Percentiles rank a stretch among this genome's conserved stretches.
These are phyloP conservation scores for Endoconidiophora polonica DNA, from an alignment of 2,329 filamentous ascomycete genomes.

Conservation along the genomic window DNA sequence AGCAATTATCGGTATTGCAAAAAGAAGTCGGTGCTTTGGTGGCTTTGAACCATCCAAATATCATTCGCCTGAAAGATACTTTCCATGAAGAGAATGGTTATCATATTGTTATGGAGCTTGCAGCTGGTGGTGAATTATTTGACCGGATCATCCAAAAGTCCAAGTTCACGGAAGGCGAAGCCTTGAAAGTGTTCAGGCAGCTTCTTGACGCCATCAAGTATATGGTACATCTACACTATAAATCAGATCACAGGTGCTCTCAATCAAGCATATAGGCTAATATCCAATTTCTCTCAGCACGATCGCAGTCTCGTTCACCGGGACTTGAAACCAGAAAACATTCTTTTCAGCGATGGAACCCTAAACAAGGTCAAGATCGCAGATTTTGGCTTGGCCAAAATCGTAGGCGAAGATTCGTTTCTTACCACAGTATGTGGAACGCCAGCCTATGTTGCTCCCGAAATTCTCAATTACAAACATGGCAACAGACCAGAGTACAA, in stretches of 20 bases:
- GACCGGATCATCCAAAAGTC: conserved; percentile 85
- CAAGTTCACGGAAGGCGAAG: conserved; percentile 70
- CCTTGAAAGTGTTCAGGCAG: conserved; percentile 76
- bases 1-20: conserved; percentile 41
- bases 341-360: conserved; percentile 71
- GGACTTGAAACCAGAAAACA: conserved; percentile 96
- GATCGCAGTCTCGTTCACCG: conserved; percentile 94
- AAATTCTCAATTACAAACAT: conserved; percentile 64
- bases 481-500: conserved; percentile 69
- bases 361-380: conserved; percentile 77
- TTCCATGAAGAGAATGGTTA: conserved; percentile 85
- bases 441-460: conserved; percentile 92
- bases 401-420: conserved; percentile 96
- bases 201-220: conserved; percentile 92
- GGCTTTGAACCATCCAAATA: conserved; percentile 88
- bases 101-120: conserved; percentile 80
- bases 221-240: conserved; percentile 42
- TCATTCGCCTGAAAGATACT: conserved; percentile 85
- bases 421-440: conserved; percentile 93
- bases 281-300: conserved; percentile 40
- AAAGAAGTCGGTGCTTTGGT: conserved; percentile 95
- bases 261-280: not conserved
- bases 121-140: conserved; percentile 86
- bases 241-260: not conserved
- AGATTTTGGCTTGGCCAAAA: conserved; percentile 94